These are phyloP conservation scores for Sisymbrium altissimum DNA, from an alignment of 345 rosid species.

Conservation along the genomic window DNA sequence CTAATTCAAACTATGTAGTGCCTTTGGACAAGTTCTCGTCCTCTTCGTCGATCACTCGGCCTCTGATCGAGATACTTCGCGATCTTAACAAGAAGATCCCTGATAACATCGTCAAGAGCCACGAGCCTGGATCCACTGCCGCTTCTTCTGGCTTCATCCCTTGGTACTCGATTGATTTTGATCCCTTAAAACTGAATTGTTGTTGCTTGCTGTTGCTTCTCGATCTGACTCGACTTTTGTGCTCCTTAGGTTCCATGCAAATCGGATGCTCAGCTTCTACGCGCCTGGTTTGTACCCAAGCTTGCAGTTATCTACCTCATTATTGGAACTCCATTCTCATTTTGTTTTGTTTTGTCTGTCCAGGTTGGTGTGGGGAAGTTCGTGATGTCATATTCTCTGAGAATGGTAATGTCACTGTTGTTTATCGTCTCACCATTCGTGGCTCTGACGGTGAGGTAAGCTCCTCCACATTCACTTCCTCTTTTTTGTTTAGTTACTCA, in stretches of 20 bases:
- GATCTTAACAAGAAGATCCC: constrained; percentile 96
- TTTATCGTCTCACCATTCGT: constrained; percentile 86
- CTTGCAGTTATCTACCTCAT: background rate
- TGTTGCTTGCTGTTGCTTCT: background rate
- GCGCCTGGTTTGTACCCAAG: constrained; percentile 70
- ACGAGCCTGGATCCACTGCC: constrained; percentile 30
- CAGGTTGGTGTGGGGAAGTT: constrained; percentile 99
- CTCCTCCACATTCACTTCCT: constrained; percentile 4
- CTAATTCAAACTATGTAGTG: constrained; percentile 89
- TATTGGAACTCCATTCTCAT: background rate
- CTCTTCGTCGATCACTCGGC: constrained; percentile 78
- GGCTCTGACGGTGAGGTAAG: constrained; percentile 97
- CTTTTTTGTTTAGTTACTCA: too few relatives aligned
- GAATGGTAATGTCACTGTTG: constrained; percentile 83
- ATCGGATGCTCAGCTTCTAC: constrained; percentile 95
- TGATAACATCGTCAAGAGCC: constrained; percentile 65
- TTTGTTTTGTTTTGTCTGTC: background rate
- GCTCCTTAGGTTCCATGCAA: constrained; percentile 78
- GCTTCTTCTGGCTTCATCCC: constrained; percentile 57
- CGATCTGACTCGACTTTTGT: constrained; percentile 8
- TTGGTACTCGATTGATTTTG: constrained; percentile 47
- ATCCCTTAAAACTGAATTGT: background rate
- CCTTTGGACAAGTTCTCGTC: constrained; percentile 71
- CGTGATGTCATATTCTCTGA: constrained; percentile 92
- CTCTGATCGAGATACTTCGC: constrained; percentile 89